phyloP scores from a whole-genome alignment of 257 asterid genomes.

The Mitragyna speciosa region DNA sequence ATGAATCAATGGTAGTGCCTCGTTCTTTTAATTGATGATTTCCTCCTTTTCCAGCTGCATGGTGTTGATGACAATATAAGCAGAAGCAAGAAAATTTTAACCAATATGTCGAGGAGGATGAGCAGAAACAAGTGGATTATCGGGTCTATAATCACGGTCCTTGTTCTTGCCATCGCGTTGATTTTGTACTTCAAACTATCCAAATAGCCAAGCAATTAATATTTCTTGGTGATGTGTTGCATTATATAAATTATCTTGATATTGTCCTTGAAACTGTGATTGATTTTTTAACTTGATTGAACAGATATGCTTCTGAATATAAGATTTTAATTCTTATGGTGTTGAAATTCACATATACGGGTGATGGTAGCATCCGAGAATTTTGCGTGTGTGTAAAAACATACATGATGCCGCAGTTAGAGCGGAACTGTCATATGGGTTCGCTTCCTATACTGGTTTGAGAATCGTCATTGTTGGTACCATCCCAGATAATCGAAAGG shows the following conservation, averaged over 20 bases:
- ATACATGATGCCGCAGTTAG: not conserved
- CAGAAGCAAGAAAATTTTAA: conserved; percentile 59
- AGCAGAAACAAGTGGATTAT: conserved; percentile 67
- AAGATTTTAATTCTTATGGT: not conserved
- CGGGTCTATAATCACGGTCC: conserved; percentile 45
- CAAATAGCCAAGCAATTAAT: conserved; percentile 24
- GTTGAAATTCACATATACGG: not conserved
- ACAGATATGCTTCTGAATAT: not conserved
- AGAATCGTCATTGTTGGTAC: too few species aligned
- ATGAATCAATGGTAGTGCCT: too few species aligned
- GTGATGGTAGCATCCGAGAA: not conserved
- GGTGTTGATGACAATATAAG: conserved; percentile 71
- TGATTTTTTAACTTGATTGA: conserved; percentile 5
- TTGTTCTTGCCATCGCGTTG: conserved; percentile 47
- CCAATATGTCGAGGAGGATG: conserved; percentile 67
- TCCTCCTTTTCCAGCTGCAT: conserved; percentile 42
- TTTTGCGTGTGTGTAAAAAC: not conserved
- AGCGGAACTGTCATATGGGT: not conserved
- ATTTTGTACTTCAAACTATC: conserved; percentile 62
- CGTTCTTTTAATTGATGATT: conserved; percentile 10
- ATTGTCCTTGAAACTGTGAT: not conserved
- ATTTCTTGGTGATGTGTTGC: not conserved
- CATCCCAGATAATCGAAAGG: not conserved
- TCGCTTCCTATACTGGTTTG: not conserved
- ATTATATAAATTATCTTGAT: not conserved